Evolutionary conservation across 2,329 filamentous ascomycete genomes (phyloP).

Genomic region (Talaromyces amestolkiae): DNA sequence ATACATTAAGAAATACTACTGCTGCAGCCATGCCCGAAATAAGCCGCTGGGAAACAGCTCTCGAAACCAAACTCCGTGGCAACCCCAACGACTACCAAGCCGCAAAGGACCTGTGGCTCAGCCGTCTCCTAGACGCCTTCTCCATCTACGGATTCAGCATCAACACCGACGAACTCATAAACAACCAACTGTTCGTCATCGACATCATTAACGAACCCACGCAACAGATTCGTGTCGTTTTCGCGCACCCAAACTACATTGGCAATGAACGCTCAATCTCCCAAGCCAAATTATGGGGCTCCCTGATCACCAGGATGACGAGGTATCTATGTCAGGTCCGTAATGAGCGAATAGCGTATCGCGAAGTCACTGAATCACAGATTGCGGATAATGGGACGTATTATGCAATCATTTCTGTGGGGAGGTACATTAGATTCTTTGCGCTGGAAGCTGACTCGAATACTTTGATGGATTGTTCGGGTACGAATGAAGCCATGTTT

Average conservation of each 20-base stretch:
- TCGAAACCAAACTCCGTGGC: neutral
- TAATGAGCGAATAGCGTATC: neutral
- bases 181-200: neutral
- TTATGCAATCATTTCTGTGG: neutral
- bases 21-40: neutral
- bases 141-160: neutral
- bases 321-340: neutral
- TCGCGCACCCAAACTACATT: neutral
- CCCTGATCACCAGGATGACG: neutral
- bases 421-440: neutral
- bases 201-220: neutral
- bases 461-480: neutral
- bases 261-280: neutral
- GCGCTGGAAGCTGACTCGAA: neutral
- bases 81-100: neutral
- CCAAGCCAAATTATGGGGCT: neutral
- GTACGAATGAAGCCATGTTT: neutral
- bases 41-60: neutral
- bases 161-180: neutral
- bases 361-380: no score
- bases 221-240: neutral
- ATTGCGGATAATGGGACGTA: neutral
- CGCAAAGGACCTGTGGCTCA: conserved; percentile 2
- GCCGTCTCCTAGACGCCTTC: neutral
- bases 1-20: neutral